Percentiles rank a stretch among this genome's conserved stretches.
Evolutionary conservation across 805 yeast genomes (phyloP).

Genomic region (Lachancea dasiensis): DNA sequence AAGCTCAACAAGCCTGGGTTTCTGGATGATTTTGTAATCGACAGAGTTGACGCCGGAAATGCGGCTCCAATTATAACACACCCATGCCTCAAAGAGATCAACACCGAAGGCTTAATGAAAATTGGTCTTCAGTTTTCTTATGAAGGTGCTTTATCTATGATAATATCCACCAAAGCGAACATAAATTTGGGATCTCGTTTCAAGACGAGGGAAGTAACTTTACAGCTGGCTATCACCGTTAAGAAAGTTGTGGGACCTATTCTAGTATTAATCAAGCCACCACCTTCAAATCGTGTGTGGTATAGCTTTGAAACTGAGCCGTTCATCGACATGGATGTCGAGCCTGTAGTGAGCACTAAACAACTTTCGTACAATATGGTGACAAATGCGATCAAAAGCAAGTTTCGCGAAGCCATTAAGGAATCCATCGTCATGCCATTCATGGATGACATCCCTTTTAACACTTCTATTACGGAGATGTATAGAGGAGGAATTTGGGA

Average conservation of each 20-base stretch:
- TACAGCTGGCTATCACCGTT: constrained; percentile 64
- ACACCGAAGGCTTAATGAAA: constrained; percentile 73
- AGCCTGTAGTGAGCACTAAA: constrained; percentile 86
- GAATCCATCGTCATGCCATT: constrained; percentile 79
- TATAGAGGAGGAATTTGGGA: constrained; percentile 95
- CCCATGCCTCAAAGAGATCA: constrained; percentile 60
- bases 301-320: constrained; percentile 82
- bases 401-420: constrained; percentile 69
- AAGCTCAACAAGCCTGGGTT: constrained; percentile 85
- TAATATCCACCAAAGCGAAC: constrained; percentile 73
- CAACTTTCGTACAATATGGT: constrained; percentile 72
- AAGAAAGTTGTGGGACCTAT: constrained; percentile 69
- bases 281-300: constrained; percentile 91
- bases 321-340: constrained; percentile 62
- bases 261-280: constrained; percentile 67
- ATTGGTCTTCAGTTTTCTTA: constrained; percentile 60
- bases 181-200: constrained; percentile 72
- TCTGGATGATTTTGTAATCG: constrained; percentile 73
- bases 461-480: constrained; percentile 56
- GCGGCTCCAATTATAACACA: constrained; percentile 75
- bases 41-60: constrained; percentile 65
- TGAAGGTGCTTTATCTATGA: constrained; percentile 68
- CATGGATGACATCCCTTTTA: constrained; percentile 82
- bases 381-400: constrained; percentile 72
- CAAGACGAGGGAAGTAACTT: constrained; percentile 67